Percentiles rank a stretch among this genome's conserved stretches.
Evolutionary conservation across 202 grass and related monocot species (phyloP).

Genomic region (Zizania palustris): DNA sequence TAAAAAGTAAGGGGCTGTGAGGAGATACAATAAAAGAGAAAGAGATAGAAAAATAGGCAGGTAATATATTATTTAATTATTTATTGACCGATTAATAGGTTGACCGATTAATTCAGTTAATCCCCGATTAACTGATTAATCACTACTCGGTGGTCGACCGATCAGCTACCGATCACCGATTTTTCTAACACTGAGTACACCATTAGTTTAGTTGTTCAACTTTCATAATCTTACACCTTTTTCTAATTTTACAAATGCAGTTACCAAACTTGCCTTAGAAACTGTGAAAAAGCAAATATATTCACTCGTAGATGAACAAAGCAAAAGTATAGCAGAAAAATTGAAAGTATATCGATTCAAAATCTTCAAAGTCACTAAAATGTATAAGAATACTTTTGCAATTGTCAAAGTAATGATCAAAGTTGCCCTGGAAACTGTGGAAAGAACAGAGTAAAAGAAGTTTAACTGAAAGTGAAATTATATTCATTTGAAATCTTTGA

Average conservation of each 20-base stretch:
- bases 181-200: no score
- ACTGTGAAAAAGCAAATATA: background rate
- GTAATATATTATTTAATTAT: no score
- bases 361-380: background rate
- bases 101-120: no score
- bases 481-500: background rate
- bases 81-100: no score
- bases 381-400: constrained; percentile 2
- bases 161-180: no score
- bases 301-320: background rate
- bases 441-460: constrained; percentile 27
- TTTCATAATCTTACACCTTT: background rate
- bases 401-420: constrained; percentile 4
- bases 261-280: background rate
- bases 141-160: no score
- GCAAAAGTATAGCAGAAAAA: background rate
- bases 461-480: background rate
- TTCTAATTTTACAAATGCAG: background rate
- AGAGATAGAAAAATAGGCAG: no score
- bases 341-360: background rate
- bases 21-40: no score
- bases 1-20: no score
- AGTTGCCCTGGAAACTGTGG: background rate
- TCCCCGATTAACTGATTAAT: no score
- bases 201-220: background rate